Base-by-base conservation (phyloP, 495 filamentous ascomycete genomes). In the Xylaria cubensis region DNA sequence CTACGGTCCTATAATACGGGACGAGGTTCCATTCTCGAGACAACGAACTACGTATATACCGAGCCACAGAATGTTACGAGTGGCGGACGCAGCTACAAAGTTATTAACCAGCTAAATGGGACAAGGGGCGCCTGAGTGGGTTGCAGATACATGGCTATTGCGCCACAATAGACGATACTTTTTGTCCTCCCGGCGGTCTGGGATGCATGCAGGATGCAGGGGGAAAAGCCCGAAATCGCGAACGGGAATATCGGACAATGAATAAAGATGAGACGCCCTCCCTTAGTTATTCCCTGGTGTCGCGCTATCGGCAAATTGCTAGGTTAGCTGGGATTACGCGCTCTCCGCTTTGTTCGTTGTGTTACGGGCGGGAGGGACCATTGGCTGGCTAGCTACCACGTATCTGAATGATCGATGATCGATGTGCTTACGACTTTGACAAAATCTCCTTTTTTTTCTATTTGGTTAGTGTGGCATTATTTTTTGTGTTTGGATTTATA, bases 341-440 rank as follows among this genome's bases (percentile, higher is more conserved):
- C 19, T 61, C 34, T 61, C 34, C 24, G 32, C 32, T 61, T n/a
- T n/a, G 29, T 21, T 1, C 8, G 36, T 39, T 21, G 51, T 59
- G 55, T 59, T 24, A 41, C 34, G 13, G 36, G 36, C n/a, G n/a
- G 59, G 36, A 24, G 59, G 13, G 24, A 34, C 36, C 59, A 24
- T 36, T 61, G 39, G n/a, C 8, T 64, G 62, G 36, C 39, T 26
- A 41, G 17, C 24, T 44, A 2, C 12, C 32, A 26, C 19, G 19
- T 41, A 56, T 56, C 26, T 51, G 8, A 56, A 67, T 44, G 65
- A 55, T 67, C 12, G 56, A 67, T 44, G 65, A 55, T 67, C 12
- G 56, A 67, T 44, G 65, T 41, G 65, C 36, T 56, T 51, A 67
- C 5, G 65, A 67, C 32, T 24, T 39, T 32, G 8, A 17, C 2